Percentiles rank a stretch among this genome's conserved stretches.
Evolutionary conservation across 2,329 filamentous ascomycete genomes (phyloP).

Genomic region (Annulohypoxylon truncatum): DNA sequence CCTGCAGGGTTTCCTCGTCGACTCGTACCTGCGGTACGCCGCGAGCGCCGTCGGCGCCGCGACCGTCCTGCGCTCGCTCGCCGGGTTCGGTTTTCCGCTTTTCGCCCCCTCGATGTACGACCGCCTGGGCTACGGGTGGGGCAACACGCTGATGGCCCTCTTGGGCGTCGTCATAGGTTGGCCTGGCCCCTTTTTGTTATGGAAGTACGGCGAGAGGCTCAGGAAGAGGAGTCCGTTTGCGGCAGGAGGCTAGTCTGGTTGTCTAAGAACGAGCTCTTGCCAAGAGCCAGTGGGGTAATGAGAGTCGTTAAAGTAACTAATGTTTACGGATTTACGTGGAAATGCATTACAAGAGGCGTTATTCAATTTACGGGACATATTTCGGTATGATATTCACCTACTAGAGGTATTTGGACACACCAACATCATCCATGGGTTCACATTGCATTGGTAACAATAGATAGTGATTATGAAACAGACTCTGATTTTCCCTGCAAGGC

Average conservation of each 20-base stretch:
- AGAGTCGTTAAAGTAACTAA: neutral
- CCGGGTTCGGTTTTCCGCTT: conserved; percentile 64
- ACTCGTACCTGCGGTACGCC: conserved; percentile 59
- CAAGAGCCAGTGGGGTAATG: neutral
- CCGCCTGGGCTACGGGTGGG: conserved; percentile 60
- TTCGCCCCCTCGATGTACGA: conserved; percentile 62
- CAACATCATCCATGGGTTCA: neutral
- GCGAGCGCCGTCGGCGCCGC: conserved; percentile 59
- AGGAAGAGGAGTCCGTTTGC: conserved; percentile 52
- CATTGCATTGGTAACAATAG: neutral
- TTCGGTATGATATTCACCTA: neutral
- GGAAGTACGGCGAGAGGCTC: conserved; percentile 53
- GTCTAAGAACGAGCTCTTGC: neutral
- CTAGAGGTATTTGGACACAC: neutral
- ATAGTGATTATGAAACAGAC: neutral
- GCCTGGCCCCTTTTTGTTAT: conserved; percentile 59
- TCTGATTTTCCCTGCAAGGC: conserved; percentile 4
- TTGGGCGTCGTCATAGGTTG: conserved; percentile 64
- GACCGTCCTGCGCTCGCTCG: conserved; percentile 59
- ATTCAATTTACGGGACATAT: neutral
- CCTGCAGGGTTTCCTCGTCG: conserved; percentile 60
- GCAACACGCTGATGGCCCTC: conserved; percentile 58
- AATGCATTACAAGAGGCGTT: conserved; percentile 6
- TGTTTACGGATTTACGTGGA: neutral
- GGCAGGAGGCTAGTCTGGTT: conserved; percentile 39